Percentiles rank a stretch among this genome's conserved stretches.
phyloP scores from a whole-genome alignment of 1,139 yeast genomes.

The Pichia sp. region DNA sequence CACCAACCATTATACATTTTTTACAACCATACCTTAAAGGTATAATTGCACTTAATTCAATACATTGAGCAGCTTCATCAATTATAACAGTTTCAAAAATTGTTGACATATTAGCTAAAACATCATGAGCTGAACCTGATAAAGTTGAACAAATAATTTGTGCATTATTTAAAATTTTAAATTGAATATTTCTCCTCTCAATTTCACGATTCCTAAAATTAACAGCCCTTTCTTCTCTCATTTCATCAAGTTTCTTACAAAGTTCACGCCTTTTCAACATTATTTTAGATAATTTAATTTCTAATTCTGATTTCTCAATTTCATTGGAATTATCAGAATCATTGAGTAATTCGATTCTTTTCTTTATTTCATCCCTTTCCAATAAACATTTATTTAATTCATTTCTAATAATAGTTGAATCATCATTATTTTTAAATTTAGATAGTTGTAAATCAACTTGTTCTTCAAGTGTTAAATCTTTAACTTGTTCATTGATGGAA shows the following conservation, averaged over 20 bases:
- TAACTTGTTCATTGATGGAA: slow-evolving; percentile 75
- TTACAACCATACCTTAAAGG: slow-evolving; percentile 91
- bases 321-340: slow-evolving; percentile 31
- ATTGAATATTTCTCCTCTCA: slow-evolving; percentile 68
- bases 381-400: slow-evolving; percentile 46
- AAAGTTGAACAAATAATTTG: slow-evolving; percentile 88
- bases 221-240: slow-evolving; percentile 64
- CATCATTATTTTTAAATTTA: slow-evolving; percentile 32
- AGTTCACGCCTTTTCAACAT: slow-evolving; percentile 57
- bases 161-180: slow-evolving; percentile 64
- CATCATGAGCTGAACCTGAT: slow-evolving; percentile 92
- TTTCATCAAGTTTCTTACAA: slow-evolving; percentile 69
- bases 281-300: slow-evolving; percentile 45
- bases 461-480: slow-evolving; percentile 81
- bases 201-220: slow-evolving; percentile 71
- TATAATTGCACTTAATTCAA: slow-evolving; percentile 84
- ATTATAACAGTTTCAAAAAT: slow-evolving; percentile 89
- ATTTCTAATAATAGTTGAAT: slow-evolving; percentile 34
- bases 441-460: slow-evolving; percentile 61
- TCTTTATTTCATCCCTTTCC: slow-evolving; percentile 45
- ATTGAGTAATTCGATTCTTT: slow-evolving; percentile 25
- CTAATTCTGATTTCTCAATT: slow-evolving; percentile 38
- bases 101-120: slow-evolving; percentile 65
- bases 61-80: slow-evolving; percentile 98
- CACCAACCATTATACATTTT: slow-evolving; percentile 96